Evolutionary conservation across 768 basidiomycete genomes (phyloP).

Genomic region (Hirschioporus abietinus): DNA sequence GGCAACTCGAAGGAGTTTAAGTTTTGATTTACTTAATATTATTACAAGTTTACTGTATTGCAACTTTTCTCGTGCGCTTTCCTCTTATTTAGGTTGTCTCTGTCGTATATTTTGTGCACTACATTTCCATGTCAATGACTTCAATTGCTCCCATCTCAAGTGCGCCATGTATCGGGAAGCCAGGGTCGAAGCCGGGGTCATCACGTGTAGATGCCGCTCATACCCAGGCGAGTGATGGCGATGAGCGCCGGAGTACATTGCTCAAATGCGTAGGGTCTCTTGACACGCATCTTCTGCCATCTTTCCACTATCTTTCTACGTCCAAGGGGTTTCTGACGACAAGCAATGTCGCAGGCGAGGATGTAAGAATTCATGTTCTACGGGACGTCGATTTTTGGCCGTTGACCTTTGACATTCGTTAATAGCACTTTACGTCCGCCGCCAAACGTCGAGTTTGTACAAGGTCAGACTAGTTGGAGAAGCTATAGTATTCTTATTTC

Average conservation of each 20-base stretch:
- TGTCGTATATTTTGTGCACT: background rate
- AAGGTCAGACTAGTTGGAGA: slow-evolving; percentile 42
- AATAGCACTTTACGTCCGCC: slow-evolving; percentile 76
- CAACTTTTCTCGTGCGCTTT: background rate
- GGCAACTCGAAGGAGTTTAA: slow-evolving; percentile 87
- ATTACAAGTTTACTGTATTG: background rate
- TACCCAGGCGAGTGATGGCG: slow-evolving; percentile 1
- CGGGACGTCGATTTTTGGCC: background rate
- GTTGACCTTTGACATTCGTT: slow-evolving; percentile 1
- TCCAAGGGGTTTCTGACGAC: background rate
- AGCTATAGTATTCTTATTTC: slow-evolving; percentile 5
- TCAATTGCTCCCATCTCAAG: background rate
- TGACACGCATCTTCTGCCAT: background rate
- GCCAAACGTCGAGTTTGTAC: slow-evolving; percentile 85
- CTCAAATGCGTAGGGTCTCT: background rate
- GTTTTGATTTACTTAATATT: slow-evolving; percentile 42
- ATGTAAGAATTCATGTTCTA: slow-evolving; percentile 29
- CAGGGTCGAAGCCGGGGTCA: background rate
- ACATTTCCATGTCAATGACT: background rate
- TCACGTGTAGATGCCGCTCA: background rate
- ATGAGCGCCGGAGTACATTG: background rate
- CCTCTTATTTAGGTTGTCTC: background rate
- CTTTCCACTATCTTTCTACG: background rate
- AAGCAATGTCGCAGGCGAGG: slow-evolving; percentile 38
- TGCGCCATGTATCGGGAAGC: background rate